A percentile compares a stretch with the other conserved stretches of the same genome.
phyloP scores from a whole-genome alignment of 2,329 filamentous ascomycete genomes.

The Neodidymelliopsis sp. region DNA sequence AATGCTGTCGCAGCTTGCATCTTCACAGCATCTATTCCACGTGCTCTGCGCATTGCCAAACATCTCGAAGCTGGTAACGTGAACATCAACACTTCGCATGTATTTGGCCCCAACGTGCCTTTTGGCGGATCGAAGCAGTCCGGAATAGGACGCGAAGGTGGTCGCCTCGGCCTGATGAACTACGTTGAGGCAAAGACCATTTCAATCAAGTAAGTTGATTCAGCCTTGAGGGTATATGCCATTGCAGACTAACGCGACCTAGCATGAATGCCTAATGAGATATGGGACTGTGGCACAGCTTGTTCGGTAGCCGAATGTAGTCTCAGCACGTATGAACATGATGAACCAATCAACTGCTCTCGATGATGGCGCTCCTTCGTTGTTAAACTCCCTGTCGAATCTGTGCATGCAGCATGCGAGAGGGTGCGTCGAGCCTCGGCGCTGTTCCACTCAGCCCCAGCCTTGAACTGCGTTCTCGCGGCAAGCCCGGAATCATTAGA shows the following conservation, averaged over 20 bases:
- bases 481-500: not conserved
- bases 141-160: constrained; percentile 44
- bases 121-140: constrained; percentile 46
- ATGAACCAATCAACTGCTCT: too few species aligned
- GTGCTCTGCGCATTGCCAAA: constrained; percentile 39
- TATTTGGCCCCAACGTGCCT: constrained; percentile 27
- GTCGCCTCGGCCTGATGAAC: constrained; percentile 38
- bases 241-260: not conserved
- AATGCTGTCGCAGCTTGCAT: constrained; percentile 24
- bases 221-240: not conserved
- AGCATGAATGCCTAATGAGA: constrained; percentile 11
- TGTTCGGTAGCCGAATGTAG: too few species aligned
- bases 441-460: not conserved
- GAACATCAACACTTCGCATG: constrained; percentile 38
- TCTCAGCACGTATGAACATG: too few species aligned
- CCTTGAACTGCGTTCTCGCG: not conserved
- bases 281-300: not conserved
- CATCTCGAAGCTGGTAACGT: constrained; percentile 44
- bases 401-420: too few species aligned
- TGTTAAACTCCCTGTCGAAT: too few species aligned
- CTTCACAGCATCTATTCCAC: constrained; percentile 34
- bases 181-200: constrained; percentile 46
- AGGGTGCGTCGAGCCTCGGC: not conserved
- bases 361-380: too few species aligned
- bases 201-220: constrained; percentile 41